phyloP scores from a whole-genome alignment of 2,329 filamentous ascomycete species.

The Aspergillus floridensis region DNA sequence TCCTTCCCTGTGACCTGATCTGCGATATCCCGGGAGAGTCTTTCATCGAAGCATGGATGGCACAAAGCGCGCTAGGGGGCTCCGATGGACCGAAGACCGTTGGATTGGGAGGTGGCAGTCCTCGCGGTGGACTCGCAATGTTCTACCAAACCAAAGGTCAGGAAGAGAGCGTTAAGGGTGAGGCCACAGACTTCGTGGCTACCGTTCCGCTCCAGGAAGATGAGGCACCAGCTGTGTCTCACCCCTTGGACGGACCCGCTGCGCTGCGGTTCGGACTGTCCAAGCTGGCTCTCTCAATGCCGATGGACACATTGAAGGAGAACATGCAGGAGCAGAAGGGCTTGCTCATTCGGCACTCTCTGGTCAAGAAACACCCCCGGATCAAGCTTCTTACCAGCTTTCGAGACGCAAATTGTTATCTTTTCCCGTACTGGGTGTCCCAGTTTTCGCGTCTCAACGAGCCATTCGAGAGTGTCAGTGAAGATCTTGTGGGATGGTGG shows the following conservation, averaged over 20 bases:
- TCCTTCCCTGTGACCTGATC: constrained; percentile 89
- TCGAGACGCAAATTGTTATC: constrained; percentile 89
- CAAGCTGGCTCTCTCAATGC: constrained; percentile 81
- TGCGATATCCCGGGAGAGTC: constrained; percentile 83
- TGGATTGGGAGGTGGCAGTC: constrained; percentile 54
- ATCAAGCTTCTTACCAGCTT: constrained; percentile 79
- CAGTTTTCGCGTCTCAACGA: constrained; percentile 79
- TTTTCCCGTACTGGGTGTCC: constrained; percentile 88
- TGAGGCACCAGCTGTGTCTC: constrained; percentile 52
- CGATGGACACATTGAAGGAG: constrained; percentile 85
- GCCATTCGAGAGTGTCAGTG: constrained; percentile 79
- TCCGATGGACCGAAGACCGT: constrained; percentile 44
- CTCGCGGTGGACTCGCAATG: constrained; percentile 78
- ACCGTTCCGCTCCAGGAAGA: constrained; percentile 64
- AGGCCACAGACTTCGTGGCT: constrained; percentile 90
- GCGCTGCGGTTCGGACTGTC: constrained; percentile 68
- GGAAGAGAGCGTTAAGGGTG: constrained; percentile 74
- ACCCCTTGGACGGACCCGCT: constrained; percentile 51
- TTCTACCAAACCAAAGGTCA: constrained; percentile 82
- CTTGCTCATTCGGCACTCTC: constrained; percentile 67
- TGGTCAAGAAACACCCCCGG: constrained; percentile 71
- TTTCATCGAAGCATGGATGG: constrained; percentile 89
- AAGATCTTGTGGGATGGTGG: constrained; percentile 94
- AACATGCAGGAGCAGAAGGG: constrained; percentile 69
- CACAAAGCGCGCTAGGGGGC: constrained; percentile 66